Conservation (phyloP, 2,329 filamentous ascomycete species). For the Monilinia polystroma region DNA sequence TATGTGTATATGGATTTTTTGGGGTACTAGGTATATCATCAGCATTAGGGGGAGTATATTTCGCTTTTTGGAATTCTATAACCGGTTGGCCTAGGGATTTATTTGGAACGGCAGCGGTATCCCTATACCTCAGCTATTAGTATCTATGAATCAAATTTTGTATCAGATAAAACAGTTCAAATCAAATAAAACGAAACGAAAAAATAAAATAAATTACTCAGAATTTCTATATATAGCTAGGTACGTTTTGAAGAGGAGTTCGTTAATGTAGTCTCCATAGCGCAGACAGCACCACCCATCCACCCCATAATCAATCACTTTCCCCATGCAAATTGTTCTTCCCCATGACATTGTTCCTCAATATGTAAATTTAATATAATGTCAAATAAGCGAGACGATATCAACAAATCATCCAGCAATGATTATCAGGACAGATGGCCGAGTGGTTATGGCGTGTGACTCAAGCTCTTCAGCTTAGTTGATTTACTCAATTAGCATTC, state of each 20-base stretch:
- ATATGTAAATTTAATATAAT: too few species aligned
- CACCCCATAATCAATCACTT: background rate
- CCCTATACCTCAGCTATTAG: background rate
- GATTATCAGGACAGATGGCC: slow-evolving; percentile 5
- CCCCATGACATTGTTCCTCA: too few species aligned
- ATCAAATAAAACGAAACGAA: background rate
- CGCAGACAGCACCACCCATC: background rate
- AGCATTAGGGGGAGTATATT: background rate
- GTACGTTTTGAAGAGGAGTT: background rate
- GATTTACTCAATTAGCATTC: slow-evolving; percentile 6
- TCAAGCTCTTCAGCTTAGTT: slow-evolving; percentile 20
- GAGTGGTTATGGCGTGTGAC: slow-evolving; percentile 25
- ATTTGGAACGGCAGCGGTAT: background rate
- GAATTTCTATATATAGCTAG: background rate
- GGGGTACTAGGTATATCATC: background rate
- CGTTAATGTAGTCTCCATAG: background rate
- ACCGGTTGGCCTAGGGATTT: background rate
- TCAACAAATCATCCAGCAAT: too few species aligned
- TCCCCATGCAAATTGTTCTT: too few species aligned
- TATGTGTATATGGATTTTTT: background rate
- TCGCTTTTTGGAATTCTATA: background rate
- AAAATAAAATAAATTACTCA: background rate
- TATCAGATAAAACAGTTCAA: background rate
- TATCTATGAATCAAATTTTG: background rate
- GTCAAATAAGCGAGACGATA: too few species aligned